phyloP scores from a whole-genome alignment of 129 eudicot genomes.

The Logfia minima region DNA sequence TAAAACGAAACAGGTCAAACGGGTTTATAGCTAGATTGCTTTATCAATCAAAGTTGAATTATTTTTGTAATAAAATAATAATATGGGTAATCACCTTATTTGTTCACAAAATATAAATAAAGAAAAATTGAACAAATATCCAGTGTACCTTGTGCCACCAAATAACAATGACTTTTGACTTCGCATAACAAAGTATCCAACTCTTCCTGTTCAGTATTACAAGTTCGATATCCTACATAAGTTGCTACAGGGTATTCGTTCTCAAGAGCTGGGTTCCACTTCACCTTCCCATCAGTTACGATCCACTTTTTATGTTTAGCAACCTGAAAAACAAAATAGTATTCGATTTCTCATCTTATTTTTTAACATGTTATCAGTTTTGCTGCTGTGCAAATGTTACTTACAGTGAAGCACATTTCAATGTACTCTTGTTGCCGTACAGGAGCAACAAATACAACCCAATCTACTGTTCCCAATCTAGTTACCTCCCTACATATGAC shows the following conservation, averaged over 20 bases:
- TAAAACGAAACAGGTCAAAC: background rate
- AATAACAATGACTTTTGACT: no score
- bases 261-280: no score
- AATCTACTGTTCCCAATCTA: background rate
- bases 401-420: background rate
- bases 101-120: background rate
- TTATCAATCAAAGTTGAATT: background rate
- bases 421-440: background rate
- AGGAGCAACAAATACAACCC: background rate
- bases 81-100: background rate
- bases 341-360: background rate
- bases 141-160: no score
- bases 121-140: background rate
- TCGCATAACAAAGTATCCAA: no score
- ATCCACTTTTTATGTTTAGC: no score
- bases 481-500: background rate
- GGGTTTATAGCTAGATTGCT: background rate
- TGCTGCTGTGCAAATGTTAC: background rate
- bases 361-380: background rate
- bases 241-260: no score
- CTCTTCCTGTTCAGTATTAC: no score
- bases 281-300: no score
- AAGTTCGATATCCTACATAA: no score
- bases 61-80: background rate
- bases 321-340: background rate